Evolutionary conservation across 345 rosid genomes (phyloP).

Genomic region (Camelina laxa): DNA sequence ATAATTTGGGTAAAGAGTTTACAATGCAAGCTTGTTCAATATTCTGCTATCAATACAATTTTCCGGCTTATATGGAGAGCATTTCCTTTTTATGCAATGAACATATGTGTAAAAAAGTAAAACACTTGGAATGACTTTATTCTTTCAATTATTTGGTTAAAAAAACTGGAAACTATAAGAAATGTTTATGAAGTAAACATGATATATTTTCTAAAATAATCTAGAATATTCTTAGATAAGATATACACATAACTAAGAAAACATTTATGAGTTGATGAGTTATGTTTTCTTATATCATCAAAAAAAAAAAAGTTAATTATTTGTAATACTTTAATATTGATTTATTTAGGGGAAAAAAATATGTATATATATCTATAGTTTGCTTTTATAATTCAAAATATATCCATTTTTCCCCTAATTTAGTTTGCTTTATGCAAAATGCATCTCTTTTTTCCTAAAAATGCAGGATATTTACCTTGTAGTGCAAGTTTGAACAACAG

Average conservation of each 20-base stretch:
- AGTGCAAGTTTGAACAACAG: slow-evolving; percentile 20
- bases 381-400: too few species aligned
- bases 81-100: not conserved
- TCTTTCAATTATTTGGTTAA: too few species aligned
- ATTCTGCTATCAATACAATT: not conserved
- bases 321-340: too few species aligned
- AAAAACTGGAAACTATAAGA: too few species aligned
- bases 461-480: slow-evolving; percentile 1
- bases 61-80: not conserved
- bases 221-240: not conserved
- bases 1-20: not conserved
- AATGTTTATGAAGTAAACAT: not conserved
- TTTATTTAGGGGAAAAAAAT: too few species aligned
- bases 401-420: too few species aligned
- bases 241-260: not conserved
- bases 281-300: too few species aligned
- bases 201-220: not conserved
- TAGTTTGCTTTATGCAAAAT: not conserved
- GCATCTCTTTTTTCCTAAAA: not conserved
- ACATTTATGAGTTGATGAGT: not conserved
- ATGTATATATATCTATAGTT: too few species aligned
- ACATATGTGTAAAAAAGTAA: too few species aligned
- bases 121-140: not conserved
- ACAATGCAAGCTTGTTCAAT: not conserved
- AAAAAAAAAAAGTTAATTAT: too few species aligned